Base-by-base conservation (phyloP, 1,139 yeast species). In the Protomyces arabidopsidicola region DNA sequence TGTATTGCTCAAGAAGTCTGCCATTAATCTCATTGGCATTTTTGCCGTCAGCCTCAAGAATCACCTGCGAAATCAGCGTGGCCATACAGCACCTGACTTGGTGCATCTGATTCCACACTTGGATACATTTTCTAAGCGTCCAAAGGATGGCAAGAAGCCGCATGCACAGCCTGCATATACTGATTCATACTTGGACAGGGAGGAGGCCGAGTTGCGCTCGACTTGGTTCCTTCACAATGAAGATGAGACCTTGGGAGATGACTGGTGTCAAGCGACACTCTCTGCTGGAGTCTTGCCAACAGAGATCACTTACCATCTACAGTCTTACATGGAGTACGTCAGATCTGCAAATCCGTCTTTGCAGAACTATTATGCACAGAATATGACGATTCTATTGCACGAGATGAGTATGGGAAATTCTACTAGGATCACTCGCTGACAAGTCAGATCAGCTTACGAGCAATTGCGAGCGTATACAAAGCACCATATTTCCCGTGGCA, bases 401-500 rank as follows among this genome's bases (percentile, higher is more conserved):
- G 12, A 38, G 50, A 35, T 57, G 51, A 57, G 48, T 42, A 42
- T 18, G 48, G 6, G n/a, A 20, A 22, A 18, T 18, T 31, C 36
- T 50, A 10, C 12, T n/a, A 36, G 5, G 36, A 12, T 8, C 3
- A 10, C 42, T 36, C 16, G 48, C 48, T 42, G 48, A 42, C 48
- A 42, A 42, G 24, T n/a, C 56, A 58, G n/a, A 45, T 53, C 34
- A n/a, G 45, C 45, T 36, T n/a, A n/a, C 31, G 31, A 22, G 54
- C 31, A 52, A 45, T 20, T 58, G 63, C 35, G 69, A 67, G 35
- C 58, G 69, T 10, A 67, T 67, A 52, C 51, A 66, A 24, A 65
- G 69, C 36, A 67, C 68, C 2, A 68, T 68, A 52, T 39, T 67
- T 10, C 69, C 69, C 10, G 55, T 67, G 38, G 69, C 68, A 12